phyloP scores from a whole-genome alignment of 306 rosid species.

The Acacia acuminata region DNA sequence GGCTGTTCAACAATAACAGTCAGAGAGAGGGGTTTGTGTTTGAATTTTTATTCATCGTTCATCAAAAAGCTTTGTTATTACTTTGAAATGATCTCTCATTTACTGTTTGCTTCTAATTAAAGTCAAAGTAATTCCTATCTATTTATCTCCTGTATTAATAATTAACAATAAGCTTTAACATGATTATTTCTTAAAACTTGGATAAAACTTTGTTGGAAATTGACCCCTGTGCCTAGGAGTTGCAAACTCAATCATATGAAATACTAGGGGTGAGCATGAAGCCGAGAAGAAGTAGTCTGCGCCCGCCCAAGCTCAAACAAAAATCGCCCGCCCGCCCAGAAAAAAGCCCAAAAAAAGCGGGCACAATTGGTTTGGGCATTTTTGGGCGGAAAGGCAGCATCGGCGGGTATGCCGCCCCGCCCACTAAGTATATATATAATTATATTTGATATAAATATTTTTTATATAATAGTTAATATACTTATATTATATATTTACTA shows the following conservation, averaged over 20 bases:
- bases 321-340: too few relatives aligned
- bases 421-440: too few relatives aligned
- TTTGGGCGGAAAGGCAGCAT: too few relatives aligned
- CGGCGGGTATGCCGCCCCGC: too few relatives aligned
- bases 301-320: too few relatives aligned
- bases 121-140: conserved; percentile 24
- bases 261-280: too few relatives aligned
- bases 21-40: conserved; percentile 20
- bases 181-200: conserved; percentile 19
- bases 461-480: too few relatives aligned
- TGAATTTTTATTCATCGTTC: not conserved
- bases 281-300: too few relatives aligned
- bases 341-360: too few relatives aligned
- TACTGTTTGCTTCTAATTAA: conserved; percentile 37
- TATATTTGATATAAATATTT: too few relatives aligned
- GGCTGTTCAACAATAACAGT: conserved; percentile 38
- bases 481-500: too few relatives aligned
- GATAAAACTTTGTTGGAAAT: not conserved
- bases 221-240: not conserved
- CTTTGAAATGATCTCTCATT: not conserved
- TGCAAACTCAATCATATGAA: not conserved
- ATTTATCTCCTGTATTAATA: not conserved
- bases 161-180: not conserved
- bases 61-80: not conserved
- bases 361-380: too few relatives aligned